Conservation (phyloP, 2,329 filamentous ascomycete species). For the Byssochlamys sp. region DNA sequence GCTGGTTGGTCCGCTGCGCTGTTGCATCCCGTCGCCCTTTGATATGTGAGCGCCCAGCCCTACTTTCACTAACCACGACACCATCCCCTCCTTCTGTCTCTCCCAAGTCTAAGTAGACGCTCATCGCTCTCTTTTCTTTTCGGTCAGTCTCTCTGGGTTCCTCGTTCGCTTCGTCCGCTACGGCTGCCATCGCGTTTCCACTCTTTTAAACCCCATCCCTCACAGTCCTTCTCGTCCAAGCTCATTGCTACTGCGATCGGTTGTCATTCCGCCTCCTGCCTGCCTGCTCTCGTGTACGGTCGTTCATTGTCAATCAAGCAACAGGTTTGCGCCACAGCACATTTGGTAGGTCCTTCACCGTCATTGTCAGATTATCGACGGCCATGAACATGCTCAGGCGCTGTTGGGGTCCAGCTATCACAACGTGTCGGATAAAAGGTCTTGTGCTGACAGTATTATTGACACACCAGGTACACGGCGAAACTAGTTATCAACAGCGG, state of each 20-base stretch:
- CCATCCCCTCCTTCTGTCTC: not conserved
- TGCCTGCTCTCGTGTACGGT: not conserved
- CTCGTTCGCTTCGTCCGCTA: not conserved
- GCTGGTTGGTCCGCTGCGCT: not conserved
- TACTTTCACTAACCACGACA: not conserved
- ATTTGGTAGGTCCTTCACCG: not conserved
- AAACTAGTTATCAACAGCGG: not conserved
- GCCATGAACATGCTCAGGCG: not conserved
- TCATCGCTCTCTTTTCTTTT: not conserved
- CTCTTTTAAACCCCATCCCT: not conserved
- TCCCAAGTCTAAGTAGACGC: not conserved
- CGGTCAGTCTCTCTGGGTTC: not conserved
- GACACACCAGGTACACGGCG: not conserved
- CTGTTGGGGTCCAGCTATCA: not conserved
- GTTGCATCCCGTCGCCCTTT: not conserved
- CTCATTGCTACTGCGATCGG: not conserved
- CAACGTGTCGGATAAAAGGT: not conserved
- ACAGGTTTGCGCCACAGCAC: not conserved
- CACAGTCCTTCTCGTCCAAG: not conserved
- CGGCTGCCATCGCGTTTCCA: not conserved
- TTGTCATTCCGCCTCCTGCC: not conserved
- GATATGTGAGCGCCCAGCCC: not conserved
- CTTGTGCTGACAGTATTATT: not conserved
- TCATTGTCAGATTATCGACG: not conserved
- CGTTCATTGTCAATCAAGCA: not conserved